Evolutionary conservation across 306 rosid genomes (phyloP).

Genomic region (Datisca glomerata): DNA sequence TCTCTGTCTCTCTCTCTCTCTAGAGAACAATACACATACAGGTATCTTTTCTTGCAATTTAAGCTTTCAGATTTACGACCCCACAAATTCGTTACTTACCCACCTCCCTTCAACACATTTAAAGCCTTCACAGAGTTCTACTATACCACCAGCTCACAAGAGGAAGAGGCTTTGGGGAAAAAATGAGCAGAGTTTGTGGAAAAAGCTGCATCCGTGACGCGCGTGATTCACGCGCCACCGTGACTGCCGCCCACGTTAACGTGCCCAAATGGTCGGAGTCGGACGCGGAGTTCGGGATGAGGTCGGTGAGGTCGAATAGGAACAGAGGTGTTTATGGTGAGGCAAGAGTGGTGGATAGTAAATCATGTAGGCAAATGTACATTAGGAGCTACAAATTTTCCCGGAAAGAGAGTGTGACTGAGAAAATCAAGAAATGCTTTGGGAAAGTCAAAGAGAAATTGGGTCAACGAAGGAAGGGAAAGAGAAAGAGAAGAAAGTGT

Average conservation of each 20-base stretch:
- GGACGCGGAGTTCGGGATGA: conserved; percentile 65
- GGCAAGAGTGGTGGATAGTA: conserved; percentile 75
- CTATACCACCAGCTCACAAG: no score
- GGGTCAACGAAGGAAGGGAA: conserved; percentile 9
- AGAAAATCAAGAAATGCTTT: conserved; percentile 61
- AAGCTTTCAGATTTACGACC: no score
- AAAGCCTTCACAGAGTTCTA: no score
- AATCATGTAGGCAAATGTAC: conserved; percentile 83
- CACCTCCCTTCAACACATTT: no score
- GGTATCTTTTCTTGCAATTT: no score
- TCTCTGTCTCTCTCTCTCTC: no score
- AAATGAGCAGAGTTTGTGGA: conserved; percentile 59
- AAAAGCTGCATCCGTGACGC: conserved; percentile 56
- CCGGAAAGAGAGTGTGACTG: conserved; percentile 50
- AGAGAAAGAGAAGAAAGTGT: conserved; percentile 27
- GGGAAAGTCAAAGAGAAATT: conserved; percentile 49
- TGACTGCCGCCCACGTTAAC: conserved; percentile 62
- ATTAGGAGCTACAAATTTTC: conserved; percentile 73
- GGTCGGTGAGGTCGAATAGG: conserved; percentile 35
- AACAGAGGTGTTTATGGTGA: conserved; percentile 7
- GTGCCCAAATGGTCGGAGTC: conserved; percentile 86
- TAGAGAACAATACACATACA: no score
- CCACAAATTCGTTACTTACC: no score
- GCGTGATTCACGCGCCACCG: conserved; percentile 48
- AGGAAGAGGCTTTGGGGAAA: not conserved